Evolutionary conservation across 1,139 yeast species (phyloP).

Genomic region (Geotrichum restrictum): DNA sequence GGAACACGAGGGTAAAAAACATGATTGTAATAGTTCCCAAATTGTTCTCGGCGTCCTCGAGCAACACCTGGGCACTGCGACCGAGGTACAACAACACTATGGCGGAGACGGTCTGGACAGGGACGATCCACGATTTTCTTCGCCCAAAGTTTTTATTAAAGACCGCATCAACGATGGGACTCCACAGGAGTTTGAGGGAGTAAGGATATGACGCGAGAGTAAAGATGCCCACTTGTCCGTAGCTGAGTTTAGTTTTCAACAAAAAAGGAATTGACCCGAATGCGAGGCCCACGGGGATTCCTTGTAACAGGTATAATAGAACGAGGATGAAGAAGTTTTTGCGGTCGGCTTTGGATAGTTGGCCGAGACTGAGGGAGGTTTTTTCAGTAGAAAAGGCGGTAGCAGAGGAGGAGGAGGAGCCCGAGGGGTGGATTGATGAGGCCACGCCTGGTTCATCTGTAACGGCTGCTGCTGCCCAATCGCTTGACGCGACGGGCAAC

Average conservation of each 20-base stretch:
- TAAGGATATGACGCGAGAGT: slow-evolving; percentile 93
- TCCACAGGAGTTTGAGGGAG: slow-evolving; percentile 87
- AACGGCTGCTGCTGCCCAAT: slow-evolving; percentile 21
- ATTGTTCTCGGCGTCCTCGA: slow-evolving; percentile 55
- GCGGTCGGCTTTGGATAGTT: slow-evolving; percentile 34
- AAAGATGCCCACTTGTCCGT: slow-evolving; percentile 86
- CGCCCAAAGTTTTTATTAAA: slow-evolving; percentile 69
- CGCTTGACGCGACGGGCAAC: slow-evolving; percentile 16
- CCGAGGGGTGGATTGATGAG: neutral
- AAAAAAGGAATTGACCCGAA: slow-evolving; percentile 95
- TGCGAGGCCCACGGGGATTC: slow-evolving; percentile 92
- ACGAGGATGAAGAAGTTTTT: slow-evolving; percentile 72
- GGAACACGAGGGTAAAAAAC: slow-evolving; percentile 72
- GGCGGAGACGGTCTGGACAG: slow-evolving; percentile 78
- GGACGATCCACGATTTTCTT: slow-evolving; percentile 90
- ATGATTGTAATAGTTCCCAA: slow-evolving; percentile 53
- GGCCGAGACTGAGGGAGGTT: slow-evolving; percentile 20
- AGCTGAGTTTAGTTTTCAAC: slow-evolving; percentile 74
- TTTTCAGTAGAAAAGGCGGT: no score
- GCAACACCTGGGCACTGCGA: slow-evolving; percentile 49
- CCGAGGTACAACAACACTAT: slow-evolving; percentile 64
- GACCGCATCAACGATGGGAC: slow-evolving; percentile 90
- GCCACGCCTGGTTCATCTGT: slow-evolving; percentile 14
- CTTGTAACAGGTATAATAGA: slow-evolving; percentile 76
- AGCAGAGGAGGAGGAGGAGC: no score